Percentiles rank a stretch among this genome's conserved stretches.
Evolutionary conservation across 169 alveolate genomes (phyloP).

Genomic region (Plasmodium fragile): DNA sequence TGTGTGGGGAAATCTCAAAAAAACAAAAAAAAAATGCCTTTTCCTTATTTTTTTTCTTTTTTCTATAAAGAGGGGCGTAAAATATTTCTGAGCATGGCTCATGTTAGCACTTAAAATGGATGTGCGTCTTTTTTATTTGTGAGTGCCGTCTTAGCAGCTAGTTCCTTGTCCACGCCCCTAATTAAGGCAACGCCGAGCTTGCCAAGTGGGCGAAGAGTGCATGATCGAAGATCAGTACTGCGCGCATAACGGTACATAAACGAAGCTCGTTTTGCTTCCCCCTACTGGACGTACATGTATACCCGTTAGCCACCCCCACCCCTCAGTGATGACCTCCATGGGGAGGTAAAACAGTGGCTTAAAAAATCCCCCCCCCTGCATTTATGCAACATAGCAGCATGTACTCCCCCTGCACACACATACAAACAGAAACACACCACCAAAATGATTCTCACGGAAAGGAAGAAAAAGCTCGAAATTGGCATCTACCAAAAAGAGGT

Average conservation of each 20-base stretch:
- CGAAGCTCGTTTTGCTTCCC: not conserved
- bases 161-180: not conserved
- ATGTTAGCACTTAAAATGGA: not conserved
- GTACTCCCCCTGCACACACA: not conserved
- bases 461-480: slow-evolving; percentile 38
- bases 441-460: slow-evolving; percentile 25
- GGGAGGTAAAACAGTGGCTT: not conserved
- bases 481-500: slow-evolving; percentile 35
- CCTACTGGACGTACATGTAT: not conserved
- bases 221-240: not conserved
- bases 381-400: not conserved
- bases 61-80: not conserved
- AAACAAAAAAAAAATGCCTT: too few species aligned
- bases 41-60: slow-evolving; percentile 14
- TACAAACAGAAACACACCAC: not conserved
- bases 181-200: not conserved
- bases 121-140: not conserved
- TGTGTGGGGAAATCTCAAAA: not conserved
- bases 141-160: not conserved
- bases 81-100: not conserved
- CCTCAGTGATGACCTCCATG: not conserved
- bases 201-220: not conserved
- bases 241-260: not conserved
- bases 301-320: not conserved
- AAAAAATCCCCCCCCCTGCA: not conserved